Percentiles rank a stretch among this genome's conserved stretches.
phyloP scores from a whole-genome alignment of 495 filamentous ascomycete species.

The Neurospora sp. region DNA sequence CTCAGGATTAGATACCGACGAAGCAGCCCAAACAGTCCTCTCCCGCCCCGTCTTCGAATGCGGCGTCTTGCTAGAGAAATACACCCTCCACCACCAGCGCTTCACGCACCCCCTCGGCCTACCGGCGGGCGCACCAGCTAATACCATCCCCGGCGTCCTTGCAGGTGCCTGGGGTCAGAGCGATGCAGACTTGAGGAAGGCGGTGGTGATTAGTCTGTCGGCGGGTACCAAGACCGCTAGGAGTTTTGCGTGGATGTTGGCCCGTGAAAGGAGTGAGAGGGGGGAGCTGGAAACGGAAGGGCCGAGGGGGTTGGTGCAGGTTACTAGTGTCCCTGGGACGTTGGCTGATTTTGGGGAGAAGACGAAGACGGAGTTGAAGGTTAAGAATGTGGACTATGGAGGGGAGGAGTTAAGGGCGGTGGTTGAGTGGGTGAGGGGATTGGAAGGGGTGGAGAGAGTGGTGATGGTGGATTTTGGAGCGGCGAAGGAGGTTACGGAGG shows the following conservation, averaged over 20 bases:
- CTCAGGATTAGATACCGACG: too few species aligned
- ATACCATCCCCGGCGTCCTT: background rate
- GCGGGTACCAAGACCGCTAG: conserved; percentile 1
- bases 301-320: background rate
- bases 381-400: background rate
- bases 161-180: background rate
- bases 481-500: background rate
- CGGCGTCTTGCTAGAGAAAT: background rate
- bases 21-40: background rate
- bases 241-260: background rate
- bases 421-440: background rate
- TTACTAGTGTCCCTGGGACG: background rate
- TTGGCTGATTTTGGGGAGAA: background rate
- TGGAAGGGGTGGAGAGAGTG: background rate
- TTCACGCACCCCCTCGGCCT: background rate
- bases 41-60: background rate
- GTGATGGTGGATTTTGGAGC: conserved; percentile 5
- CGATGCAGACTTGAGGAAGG: background rate
- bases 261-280: background rate
- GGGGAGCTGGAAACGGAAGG: background rate
- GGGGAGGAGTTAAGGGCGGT: background rate
- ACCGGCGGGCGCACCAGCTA: background rate
- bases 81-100: background rate
- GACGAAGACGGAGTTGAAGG: background rate
- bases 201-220: background rate